phyloP scores from a whole-genome alignment of 2,329 filamentous ascomycete species.

The Colletotrichum siamense region DNA sequence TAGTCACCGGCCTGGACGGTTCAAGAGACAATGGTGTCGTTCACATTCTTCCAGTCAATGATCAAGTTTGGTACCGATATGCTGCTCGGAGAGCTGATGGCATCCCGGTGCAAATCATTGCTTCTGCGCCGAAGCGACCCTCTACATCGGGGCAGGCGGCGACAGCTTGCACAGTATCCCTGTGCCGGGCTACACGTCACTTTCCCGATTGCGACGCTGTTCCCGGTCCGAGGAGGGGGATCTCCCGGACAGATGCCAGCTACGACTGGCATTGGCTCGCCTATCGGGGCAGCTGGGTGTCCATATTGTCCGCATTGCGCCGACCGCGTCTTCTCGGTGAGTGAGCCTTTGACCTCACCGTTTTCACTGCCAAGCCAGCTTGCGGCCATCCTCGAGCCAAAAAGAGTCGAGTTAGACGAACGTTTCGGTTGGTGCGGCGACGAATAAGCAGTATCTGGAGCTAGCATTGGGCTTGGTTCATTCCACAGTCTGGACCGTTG shows the following conservation, averaged over 20 bases:
- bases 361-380: accelerated
- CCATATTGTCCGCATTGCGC: background rate
- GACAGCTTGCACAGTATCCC: background rate
- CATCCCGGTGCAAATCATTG: constrained; percentile 5
- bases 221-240: background rate
- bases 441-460: background rate
- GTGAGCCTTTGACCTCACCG: background rate
- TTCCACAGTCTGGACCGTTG: background rate
- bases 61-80: background rate
- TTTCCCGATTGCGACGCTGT: background rate
- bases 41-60: background rate
- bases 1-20: background rate
- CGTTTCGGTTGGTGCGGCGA: background rate
- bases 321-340: background rate
- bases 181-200: background rate
- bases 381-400: background rate
- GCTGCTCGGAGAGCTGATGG: background rate
- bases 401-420: background rate
- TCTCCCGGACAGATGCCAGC: background rate
- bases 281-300: background rate
- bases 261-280: background rate
- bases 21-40: too few relatives aligned
- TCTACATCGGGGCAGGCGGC: background rate
- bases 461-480: background rate
- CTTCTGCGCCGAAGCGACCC: background rate